Base-by-base conservation (phyloP, 2,329 filamentous ascomycete species). In the Colletotrichum graminicola region DNA sequence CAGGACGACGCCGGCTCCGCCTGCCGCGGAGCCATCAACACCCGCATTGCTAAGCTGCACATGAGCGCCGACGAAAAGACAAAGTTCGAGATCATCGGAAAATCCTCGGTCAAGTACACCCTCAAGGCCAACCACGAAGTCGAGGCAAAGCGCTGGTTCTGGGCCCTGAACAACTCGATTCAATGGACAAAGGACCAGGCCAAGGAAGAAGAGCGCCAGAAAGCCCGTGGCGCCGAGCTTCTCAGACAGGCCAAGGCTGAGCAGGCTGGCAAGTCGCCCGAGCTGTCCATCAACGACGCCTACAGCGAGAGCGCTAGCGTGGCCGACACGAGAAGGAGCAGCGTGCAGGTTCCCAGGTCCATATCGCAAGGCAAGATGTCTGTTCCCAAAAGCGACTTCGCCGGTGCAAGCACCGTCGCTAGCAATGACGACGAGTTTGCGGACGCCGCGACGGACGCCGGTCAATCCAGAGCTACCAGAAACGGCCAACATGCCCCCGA, bases 1-100 rank as follows among this genome's bases (percentile, higher is more conserved):
- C 96, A 99, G 83, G 96, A 99, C 79, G 96, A 99, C 80, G 94
- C 94, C 41, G 96, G 95, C 32, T 97, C 94, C 63, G 96, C 96
- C 67, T 99, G 96, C 80, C 94, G 96, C 73, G 96, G 96, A 71
- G 96, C 96, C 63, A 99, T 99, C 83, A 98, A 98, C 80, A 99
- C 99, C 95, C 93, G 92, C 73, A 99, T 99, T 75, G 96, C 96
- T 32, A 92, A 91, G 78, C 88, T 99, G 39, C 92, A 95, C 82
- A 98, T 99, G 95, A 97, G 97, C 78, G 89, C 95, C 0, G 94
- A 98, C 75, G 96, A 99, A 80, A 99, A 98, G 85, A 95, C 95
- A 56, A 94, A 95, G 71, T 98, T 99, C 77, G 96, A 99, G 78
- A 98, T 99, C 64, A 94, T 95, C 73, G 96, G 96, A 63, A 99